Percentiles rank a stretch among this genome's conserved stretches.
Evolutionary conservation across 768 basidiomycete genomes (phyloP).

Genomic region (Termitomyces bulborhizus): DNA sequence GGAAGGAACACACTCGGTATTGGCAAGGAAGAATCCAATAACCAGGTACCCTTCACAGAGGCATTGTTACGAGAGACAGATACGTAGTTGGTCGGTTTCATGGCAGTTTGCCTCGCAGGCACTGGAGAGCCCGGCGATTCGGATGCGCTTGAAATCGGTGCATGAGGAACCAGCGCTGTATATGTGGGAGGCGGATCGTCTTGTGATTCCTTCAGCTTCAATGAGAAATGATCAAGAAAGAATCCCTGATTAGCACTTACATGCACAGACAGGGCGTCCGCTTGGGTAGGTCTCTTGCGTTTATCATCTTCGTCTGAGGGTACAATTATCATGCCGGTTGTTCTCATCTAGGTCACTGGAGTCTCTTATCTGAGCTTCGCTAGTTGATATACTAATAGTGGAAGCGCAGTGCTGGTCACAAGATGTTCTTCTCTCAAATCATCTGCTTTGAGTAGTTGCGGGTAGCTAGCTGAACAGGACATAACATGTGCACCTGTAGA

Average conservation of each 20-base stretch:
- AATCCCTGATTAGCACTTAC: slow-evolving; percentile 2
- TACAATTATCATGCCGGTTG: slow-evolving; percentile 3
- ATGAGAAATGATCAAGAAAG: neutral
- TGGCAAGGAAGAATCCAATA: slow-evolving; percentile 34
- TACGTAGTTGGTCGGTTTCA: slow-evolving; percentile 29
- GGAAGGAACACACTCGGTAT: slow-evolving; percentile 34
- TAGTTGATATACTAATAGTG: neutral
- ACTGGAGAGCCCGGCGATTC: neutral
- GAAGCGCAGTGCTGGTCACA: slow-evolving; percentile 4
- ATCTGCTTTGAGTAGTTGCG: too few relatives aligned
- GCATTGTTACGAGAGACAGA: slow-evolving; percentile 22
- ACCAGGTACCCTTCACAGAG: slow-evolving; percentile 29
- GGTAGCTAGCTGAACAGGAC: too few relatives aligned
- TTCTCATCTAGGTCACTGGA: neutral
- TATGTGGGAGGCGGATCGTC: slow-evolving; percentile 19
- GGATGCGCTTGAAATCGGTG: neutral
- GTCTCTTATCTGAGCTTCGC: neutral
- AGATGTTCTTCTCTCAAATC: neutral
- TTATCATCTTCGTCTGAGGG: slow-evolving; percentile 8
- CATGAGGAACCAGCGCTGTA: slow-evolving; percentile 4
- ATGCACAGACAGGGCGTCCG: neutral
- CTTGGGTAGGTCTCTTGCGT: neutral
- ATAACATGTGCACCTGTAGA: too few relatives aligned
- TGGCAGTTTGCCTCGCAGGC: slow-evolving; percentile 6
- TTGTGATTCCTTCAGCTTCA: neutral